Evolutionary conservation across 129 eudicot species (phyloP).

Genomic region (Pulicaria dysenterica): DNA sequence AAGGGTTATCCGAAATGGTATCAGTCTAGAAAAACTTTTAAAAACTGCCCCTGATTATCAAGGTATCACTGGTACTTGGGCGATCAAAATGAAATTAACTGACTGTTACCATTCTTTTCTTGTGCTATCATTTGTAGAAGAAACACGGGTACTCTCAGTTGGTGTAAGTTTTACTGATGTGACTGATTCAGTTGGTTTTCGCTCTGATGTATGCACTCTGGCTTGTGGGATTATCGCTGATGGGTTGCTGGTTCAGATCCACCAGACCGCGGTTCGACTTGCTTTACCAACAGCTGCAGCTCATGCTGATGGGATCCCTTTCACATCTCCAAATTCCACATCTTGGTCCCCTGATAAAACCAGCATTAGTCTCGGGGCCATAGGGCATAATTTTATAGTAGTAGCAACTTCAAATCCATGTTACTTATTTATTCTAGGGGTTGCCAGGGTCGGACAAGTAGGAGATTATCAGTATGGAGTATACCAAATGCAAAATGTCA

Average conservation of each 20-base stretch:
- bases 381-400: slow-evolving; percentile 63
- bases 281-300: slow-evolving; percentile 60
- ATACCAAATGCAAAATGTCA: slow-evolving; percentile 65
- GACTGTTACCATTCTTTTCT: slow-evolving; percentile 83
- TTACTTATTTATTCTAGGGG: slow-evolving; percentile 71
- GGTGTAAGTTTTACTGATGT: slow-evolving; percentile 94
- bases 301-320: slow-evolving; percentile 66
- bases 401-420: slow-evolving; percentile 94
- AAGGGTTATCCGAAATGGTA: slow-evolving; percentile 81
- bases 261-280: slow-evolving; percentile 72
- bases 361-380: slow-evolving; percentile 78
- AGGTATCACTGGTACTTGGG: slow-evolving; percentile 93
- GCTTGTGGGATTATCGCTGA: slow-evolving; percentile 86
- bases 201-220: slow-evolving; percentile 89
- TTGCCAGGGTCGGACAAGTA: slow-evolving; percentile 25
- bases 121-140: slow-evolving; percentile 91
- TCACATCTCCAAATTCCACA: slow-evolving; percentile 58
- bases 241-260: slow-evolving; percentile 73
- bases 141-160: slow-evolving; percentile 94
- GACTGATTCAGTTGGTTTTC: slow-evolving; percentile 87
- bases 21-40: slow-evolving; percentile 72
- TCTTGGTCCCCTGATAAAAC: slow-evolving; percentile 82
- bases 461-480: slow-evolving; percentile 53
- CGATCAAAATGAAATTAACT: slow-evolving; percentile 65
- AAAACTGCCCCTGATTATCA: slow-evolving; percentile 86